Conservation (phyloP, 1,284 basidiomycete species). For the Leccinum solheimii region DNA sequence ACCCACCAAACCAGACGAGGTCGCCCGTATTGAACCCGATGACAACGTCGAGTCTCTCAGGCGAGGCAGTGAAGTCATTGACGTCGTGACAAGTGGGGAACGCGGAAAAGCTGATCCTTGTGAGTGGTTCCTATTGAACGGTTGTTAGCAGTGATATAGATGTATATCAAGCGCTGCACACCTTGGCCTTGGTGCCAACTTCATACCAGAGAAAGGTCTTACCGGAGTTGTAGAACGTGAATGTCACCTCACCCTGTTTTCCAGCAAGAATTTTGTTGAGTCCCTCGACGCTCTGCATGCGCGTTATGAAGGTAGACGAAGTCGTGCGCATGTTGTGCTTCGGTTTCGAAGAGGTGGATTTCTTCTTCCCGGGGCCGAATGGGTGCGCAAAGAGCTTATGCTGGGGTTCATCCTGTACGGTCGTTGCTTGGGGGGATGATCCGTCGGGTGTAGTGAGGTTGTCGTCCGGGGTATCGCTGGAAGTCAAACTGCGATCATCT, state of each 20-base stretch:
- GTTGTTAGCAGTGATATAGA: background rate
- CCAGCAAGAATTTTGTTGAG: slow-evolving; percentile 70
- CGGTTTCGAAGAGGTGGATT: slow-evolving; percentile 60
- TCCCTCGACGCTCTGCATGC: slow-evolving; percentile 79
- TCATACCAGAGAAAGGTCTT: slow-evolving; percentile 85
- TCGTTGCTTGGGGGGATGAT: slow-evolving; percentile 28
- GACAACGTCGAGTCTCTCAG: slow-evolving; percentile 84
- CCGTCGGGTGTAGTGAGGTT: slow-evolving; percentile 42
- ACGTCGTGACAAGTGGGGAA: slow-evolving; percentile 90
- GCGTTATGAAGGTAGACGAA: slow-evolving; percentile 86
- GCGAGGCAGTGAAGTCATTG: slow-evolving; percentile 74
- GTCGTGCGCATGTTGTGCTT: slow-evolving; percentile 88
- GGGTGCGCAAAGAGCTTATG: slow-evolving; percentile 53
- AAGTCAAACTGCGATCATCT: slow-evolving; percentile 72
- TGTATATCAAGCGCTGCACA: slow-evolving; percentile 35
- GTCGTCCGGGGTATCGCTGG: slow-evolving; percentile 73
- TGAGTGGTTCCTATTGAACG: slow-evolving; percentile 72
- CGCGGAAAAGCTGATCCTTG: slow-evolving; percentile 82
- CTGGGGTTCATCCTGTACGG: slow-evolving; percentile 34
- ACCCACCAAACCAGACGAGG: slow-evolving; percentile 84
- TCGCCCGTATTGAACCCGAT: slow-evolving; percentile 94
- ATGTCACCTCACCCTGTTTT: slow-evolving; percentile 80
- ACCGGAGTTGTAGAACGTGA: slow-evolving; percentile 80
- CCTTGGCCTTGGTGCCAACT: slow-evolving; percentile 76
- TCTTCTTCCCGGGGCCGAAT: slow-evolving; percentile 56